Evolutionary conservation across 768 basidiomycete species (phyloP).

Genomic region (Amyloporia xantha): DNA sequence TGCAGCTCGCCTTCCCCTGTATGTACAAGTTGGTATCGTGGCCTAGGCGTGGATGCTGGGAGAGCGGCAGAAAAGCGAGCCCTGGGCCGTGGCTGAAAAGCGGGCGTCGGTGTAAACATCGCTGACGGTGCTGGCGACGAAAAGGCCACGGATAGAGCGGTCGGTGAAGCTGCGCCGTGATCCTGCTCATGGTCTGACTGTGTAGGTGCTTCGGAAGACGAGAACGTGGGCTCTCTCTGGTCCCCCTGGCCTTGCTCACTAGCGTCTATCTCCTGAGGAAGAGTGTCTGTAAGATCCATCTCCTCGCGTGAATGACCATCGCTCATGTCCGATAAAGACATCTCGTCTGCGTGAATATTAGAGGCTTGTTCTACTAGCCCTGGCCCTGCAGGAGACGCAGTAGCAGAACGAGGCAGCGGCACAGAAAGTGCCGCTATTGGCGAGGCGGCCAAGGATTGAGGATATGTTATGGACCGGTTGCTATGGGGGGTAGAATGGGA

Average conservation of each 20-base stretch:
- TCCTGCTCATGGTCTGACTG: conserved; percentile 2
- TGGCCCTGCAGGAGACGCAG: conserved; percentile 18
- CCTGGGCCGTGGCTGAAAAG: conserved; percentile 52
- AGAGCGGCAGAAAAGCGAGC: conserved; percentile 49
- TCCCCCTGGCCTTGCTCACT: conserved; percentile 4
- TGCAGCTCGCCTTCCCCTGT: conserved; percentile 5
- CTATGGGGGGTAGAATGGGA: conserved; percentile 35
- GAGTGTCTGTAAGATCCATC: conserved; percentile 4
- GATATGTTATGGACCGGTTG: conserved; percentile 35
- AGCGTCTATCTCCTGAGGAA: background rate
- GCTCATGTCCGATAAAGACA: background rate
- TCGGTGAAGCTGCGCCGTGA: conserved; percentile 25
- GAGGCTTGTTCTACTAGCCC: conserved; percentile 6
- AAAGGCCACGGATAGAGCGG: conserved; percentile 34
- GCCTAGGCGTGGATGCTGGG: conserved; percentile 10
- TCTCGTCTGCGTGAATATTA: background rate
- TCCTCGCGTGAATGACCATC: conserved; percentile 5
- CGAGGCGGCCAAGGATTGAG: conserved; percentile 29
- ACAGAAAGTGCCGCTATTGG: conserved; percentile 40
- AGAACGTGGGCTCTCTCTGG: conserved; percentile 57
- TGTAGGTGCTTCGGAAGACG: conserved; percentile 45
- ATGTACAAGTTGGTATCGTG: conserved; percentile 6
- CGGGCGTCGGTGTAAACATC: conserved; percentile 65
- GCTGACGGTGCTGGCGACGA: conserved; percentile 52
- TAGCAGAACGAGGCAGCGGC: conserved; percentile 32